These are phyloP conservation scores for Schwanniomyces vanrijiae DNA, from an alignment of 805 yeast genomes.

Conservation along the genomic window DNA sequence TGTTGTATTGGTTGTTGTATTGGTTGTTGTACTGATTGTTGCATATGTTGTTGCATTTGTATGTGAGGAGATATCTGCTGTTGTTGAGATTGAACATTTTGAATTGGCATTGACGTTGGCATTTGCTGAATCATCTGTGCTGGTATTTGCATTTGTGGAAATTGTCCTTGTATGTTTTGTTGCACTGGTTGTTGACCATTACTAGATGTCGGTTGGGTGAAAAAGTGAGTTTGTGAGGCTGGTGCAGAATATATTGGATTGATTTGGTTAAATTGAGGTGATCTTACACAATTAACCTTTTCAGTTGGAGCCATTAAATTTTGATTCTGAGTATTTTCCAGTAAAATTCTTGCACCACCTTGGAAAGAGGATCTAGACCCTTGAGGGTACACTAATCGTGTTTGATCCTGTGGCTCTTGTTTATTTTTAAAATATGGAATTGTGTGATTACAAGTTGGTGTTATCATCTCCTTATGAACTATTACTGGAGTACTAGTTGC, in stretches of 20 bases:
- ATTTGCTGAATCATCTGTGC: neutral
- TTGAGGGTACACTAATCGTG: neutral
- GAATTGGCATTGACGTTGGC: slow-evolving; percentile 2
- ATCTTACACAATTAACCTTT: neutral
- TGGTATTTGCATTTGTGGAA: neutral
- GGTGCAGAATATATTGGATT: slow-evolving; percentile 5
- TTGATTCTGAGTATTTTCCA: neutral
- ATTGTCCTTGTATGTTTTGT: neutral
- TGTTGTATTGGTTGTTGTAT: slow-evolving; percentile 10
- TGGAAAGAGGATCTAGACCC: neutral
- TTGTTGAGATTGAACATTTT: slow-evolving; percentile 9
- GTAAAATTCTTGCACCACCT: neutral
- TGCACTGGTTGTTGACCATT: neutral
- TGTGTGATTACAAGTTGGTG: neutral
- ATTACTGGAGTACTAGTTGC: neutral
- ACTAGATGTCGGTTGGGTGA: neutral
- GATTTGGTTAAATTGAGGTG: neutral
- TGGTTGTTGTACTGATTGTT: slow-evolving; percentile 9
- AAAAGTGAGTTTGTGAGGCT: slow-evolving; percentile 6
- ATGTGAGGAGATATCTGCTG: neutral
- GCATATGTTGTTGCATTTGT: slow-evolving; percentile 2
- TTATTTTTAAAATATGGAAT: neutral
- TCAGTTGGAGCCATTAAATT: neutral
- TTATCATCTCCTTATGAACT: neutral
- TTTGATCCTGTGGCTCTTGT: neutral